Conservation (phyloP, 1,139 yeast genomes). For the Cylindricascospora bacillispora region DNA sequence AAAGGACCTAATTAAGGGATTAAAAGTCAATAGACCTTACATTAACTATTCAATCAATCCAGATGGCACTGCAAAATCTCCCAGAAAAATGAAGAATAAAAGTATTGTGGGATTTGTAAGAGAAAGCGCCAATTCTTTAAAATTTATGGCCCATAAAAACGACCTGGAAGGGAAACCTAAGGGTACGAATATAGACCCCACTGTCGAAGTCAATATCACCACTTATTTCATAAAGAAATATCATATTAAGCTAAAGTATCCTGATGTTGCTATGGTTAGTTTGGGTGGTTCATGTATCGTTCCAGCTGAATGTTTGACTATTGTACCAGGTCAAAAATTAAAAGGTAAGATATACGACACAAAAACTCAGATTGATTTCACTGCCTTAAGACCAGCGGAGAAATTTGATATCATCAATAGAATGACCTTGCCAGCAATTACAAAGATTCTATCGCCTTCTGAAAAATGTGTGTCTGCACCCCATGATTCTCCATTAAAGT, state of each 20-base stretch:
- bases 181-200: no score
- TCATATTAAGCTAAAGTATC: no score
- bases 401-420: conserved; percentile 11
- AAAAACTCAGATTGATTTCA: conserved; percentile 10
- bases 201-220: no score
- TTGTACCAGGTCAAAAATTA: conserved; percentile 15
- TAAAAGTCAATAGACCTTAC: background rate
- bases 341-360: conserved; percentile 11
- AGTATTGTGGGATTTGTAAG: background rate
- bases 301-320: conserved; percentile 14
- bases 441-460: conserved; percentile 6
- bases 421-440: conserved; percentile 12
- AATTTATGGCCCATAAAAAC: no score
- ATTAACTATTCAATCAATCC: background rate
- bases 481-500: conserved; percentile 6
- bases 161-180: no score
- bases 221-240: no score
- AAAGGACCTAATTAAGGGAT: background rate
- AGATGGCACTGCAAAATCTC: background rate
- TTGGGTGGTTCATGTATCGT: conserved; percentile 12
- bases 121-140: background rate
- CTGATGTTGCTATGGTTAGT: conserved; percentile 11
- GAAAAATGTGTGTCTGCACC: conserved; percentile 6
- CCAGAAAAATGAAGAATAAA: background rate
- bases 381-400: conserved; percentile 13